Base-by-base conservation (phyloP, 345 rosid genomes). In the Murraya koenigii region DNA sequence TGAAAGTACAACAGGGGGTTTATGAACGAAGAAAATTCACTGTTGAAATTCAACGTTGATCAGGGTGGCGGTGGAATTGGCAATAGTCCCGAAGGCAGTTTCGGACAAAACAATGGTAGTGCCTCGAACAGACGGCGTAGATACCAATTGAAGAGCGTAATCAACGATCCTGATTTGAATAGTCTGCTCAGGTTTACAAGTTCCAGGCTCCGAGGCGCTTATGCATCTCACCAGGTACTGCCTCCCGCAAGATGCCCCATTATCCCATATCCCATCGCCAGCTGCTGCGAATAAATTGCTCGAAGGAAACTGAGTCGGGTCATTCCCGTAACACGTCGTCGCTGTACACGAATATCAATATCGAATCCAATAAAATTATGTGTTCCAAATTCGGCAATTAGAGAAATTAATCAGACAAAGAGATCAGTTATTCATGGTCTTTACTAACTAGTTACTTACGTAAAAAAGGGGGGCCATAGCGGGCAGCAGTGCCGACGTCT, bases 201-300 rank as follows among this genome's bases (percentile, higher is more conserved):
- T 80, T 9, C 81, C 78, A 0, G 81, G 63, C 55, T 8, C 52
- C 10, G 83, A 33, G 0, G 94, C 89, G 59, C 91, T 90, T 23
- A 90, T 86, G 81, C 94, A 90, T 64, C 90, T 72, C 28, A 89
- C 90, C 85, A 82, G 39, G 75, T 90, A 90, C 69, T 84, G 88
- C 74, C 92, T 86, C 41, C 94, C 92, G 39, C 94, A 90, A 0
- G 91, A 80, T 5, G 92, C 92, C 22, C 91, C 89, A 65, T 90
- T 89, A 80, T 90, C 92, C 94, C 94, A 91, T 41, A 91, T 71
- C 59, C 90, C 92, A 0, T 89, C 92, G 6, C 92, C 94, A 0
- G 91, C 94, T n/a, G 94, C 89, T 13, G 85, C 93, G 7, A 91
- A 91, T 71, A 91, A 28, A 66, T 89, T 87, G 76, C 83, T 88